Evolutionary conservation across 2,329 filamentous ascomycete genomes (phyloP), one percentile per base, ranked within the genome.

Genomic region (Penicillium sp.): DNA sequence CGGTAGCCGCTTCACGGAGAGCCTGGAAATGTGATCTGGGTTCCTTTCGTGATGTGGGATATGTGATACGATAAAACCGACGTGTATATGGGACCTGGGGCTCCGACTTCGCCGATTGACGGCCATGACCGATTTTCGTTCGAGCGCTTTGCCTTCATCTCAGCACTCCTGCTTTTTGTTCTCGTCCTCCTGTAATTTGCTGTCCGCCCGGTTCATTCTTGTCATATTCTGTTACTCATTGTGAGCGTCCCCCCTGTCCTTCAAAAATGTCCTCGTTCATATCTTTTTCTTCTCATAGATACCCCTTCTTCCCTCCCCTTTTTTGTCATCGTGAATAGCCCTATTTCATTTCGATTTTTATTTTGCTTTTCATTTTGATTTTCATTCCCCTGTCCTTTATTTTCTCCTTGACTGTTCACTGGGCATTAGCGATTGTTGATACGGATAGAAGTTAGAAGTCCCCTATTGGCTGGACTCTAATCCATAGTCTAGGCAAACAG

Each of bases 1-100:
- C 21, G 58, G 67, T 21, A 72, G 69, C 52, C 65, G 69, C 30
- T 72, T 72, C 46, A 68, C 65, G 13, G 69, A 65, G 47, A 62
- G 59, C 17, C 46, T 61, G 13, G 54, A 57, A 47, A 45, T 62
- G 42, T 62, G 42, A 57, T 42, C 15, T 36, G 25, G 45, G 17
- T 15, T 11, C 6, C 23, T 25, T 41, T 13, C 18, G 28, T 26
- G 29, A 36, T 34, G 43, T 34, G 48, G 46, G 36, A 48, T 29
- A 56, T 39, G 51, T 30, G 53, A 54, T 47, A 56, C 32, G 53
- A 54, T 19, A 27, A 14, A 15, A 27, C 34, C 25, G 43, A 51
- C 33, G 38, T 47, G 41, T 36, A 40, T 33, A 38, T 27, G 49
- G 42, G 34, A 41, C 14, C 18, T 36, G 41, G 25, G 23, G 34